Conservation (phyloP, 2,329 filamentous ascomycete species). For the Penicillium sp. region DNA sequence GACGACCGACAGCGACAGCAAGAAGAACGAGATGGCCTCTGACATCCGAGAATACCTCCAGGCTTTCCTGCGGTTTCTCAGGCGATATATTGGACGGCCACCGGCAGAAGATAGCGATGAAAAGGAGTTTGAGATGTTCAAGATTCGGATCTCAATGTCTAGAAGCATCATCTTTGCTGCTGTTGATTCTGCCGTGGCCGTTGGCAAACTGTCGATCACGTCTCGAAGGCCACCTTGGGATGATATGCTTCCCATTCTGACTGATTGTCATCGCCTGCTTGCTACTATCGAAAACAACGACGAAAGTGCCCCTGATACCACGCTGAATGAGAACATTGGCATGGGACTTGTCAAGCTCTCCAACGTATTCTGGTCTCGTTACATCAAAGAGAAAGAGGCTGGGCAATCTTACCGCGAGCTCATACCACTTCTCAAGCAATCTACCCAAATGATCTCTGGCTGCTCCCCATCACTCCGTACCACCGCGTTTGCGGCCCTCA, state of each 20-base stretch:
- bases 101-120: slow-evolving; percentile 26
- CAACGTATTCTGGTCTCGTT: slow-evolving; percentile 47
- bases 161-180: slow-evolving; percentile 39
- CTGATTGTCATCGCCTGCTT: slow-evolving; percentile 38
- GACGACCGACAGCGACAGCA: slow-evolving; percentile 7
- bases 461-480: slow-evolving; percentile 34
- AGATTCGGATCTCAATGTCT: slow-evolving; percentile 29
- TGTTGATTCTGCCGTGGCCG: slow-evolving; percentile 38
- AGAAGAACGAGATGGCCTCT: slow-evolving; percentile 19
- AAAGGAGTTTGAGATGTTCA: slow-evolving; percentile 30
- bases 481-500: slow-evolving; percentile 41
- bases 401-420: slow-evolving; percentile 33
- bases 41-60: slow-evolving; percentile 37
- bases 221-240: slow-evolving; percentile 38
- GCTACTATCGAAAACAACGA: slow-evolving; percentile 22
- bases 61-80: slow-evolving; percentile 39
- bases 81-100: slow-evolving; percentile 39
- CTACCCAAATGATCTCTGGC: slow-evolving; percentile 35
- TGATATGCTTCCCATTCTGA: slow-evolving; percentile 33
- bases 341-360: slow-evolving; percentile 40
- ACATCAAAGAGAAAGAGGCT: slow-evolving; percentile 41
- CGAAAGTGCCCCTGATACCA: slow-evolving; percentile 11
- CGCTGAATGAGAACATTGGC: slow-evolving; percentile 22
- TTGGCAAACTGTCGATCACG: slow-evolving; percentile 39
- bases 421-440: slow-evolving; percentile 39